Evolutionary conservation across 2,329 filamentous ascomycete species (phyloP).

Genomic region (Grosmannia clavigera): DNA sequence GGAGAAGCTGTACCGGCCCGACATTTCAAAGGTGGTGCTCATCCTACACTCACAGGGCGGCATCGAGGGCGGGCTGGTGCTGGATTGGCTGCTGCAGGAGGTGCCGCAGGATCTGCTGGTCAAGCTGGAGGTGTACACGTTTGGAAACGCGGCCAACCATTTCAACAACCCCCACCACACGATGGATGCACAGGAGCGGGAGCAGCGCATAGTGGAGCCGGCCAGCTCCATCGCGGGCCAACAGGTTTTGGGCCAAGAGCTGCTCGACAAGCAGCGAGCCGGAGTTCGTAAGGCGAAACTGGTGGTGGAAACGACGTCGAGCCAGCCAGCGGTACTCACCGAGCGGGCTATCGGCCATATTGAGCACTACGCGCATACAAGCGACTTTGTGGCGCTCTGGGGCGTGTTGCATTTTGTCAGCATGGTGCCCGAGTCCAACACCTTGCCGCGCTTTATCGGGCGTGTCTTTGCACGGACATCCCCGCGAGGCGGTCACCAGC

Average conservation of each 20-base stretch:
- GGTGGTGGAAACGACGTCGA: conserved; percentile 19
- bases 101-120: conserved; percentile 50
- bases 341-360: conserved; percentile 53
- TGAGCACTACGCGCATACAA: conserved; percentile 67
- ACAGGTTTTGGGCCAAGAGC: not conserved
- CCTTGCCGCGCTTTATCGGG: conserved; percentile 48
- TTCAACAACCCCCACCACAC: conserved; percentile 64
- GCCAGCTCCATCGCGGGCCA: not conserved
- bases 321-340: conserved; percentile 24
- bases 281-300: conserved; percentile 1
- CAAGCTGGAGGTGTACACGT: conserved; percentile 67
- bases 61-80: conserved; percentile 58
- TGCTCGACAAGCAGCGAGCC: not conserved
- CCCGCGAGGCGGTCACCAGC: conserved; percentile 41
- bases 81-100: conserved; percentile 68
- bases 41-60: conserved; percentile 68
- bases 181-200: conserved; percentile 28
- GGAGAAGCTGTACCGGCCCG: conserved; percentile 46
- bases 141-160: conserved; percentile 67
- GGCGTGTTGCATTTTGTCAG: conserved; percentile 58
- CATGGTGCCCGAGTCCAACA: conserved; percentile 24
- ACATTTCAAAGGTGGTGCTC: conserved; percentile 57
- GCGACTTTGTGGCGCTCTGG: conserved; percentile 63
- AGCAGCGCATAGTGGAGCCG: not conserved
- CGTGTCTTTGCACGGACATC: conserved; percentile 44